Evolutionary conservation across 2,329 filamentous ascomycete genomes (phyloP).

Genomic region (Tetracladium maxilliforme): DNA sequence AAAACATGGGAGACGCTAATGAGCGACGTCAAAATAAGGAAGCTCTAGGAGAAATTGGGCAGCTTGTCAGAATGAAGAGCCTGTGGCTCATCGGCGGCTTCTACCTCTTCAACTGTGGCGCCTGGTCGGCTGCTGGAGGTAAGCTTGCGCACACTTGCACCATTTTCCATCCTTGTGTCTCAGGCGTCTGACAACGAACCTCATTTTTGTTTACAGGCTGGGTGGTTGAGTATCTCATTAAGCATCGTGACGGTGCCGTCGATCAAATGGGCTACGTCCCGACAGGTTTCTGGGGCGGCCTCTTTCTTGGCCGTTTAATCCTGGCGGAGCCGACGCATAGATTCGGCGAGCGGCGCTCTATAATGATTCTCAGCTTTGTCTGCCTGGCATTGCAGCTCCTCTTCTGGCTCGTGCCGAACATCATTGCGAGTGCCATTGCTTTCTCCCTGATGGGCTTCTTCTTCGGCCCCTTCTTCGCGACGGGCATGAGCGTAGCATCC

Average conservation of each 20-base stretch:
- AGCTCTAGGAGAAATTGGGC: too few relatives aligned
- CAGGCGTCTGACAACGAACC: too few relatives aligned
- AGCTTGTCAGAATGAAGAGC: constrained; percentile 27
- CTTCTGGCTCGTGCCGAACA: constrained; percentile 39
- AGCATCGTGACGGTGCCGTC: constrained; percentile 39
- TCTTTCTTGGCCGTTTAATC: constrained; percentile 37
- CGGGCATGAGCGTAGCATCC: constrained; percentile 37
- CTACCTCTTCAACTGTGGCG: constrained; percentile 49
- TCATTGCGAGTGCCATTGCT: constrained; percentile 33
- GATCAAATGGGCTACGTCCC: constrained; percentile 46
- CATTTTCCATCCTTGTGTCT: too few relatives aligned
- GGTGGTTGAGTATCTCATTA: constrained; percentile 50
- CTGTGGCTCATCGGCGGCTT: constrained; percentile 46
- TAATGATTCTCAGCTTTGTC: constrained; percentile 34
- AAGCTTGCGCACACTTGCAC: too few relatives aligned
- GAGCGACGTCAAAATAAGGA: too few relatives aligned
- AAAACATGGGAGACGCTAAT: too few relatives aligned
- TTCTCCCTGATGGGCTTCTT: constrained; percentile 42
- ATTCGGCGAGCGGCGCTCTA: constrained; percentile 41
- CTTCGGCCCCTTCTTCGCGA: constrained; percentile 41
- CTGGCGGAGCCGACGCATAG: constrained; percentile 44
- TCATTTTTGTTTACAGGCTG: too few relatives aligned
- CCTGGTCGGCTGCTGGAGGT: constrained; percentile 37
- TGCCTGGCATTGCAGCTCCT: constrained; percentile 39
- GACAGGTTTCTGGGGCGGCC: constrained; percentile 42